A percentile compares a stretch with the other conserved stretches of the same genome.
These are phyloP conservation scores for Citrus glauca DNA, from an alignment of 345 rosid species.

Conservation along the genomic window DNA sequence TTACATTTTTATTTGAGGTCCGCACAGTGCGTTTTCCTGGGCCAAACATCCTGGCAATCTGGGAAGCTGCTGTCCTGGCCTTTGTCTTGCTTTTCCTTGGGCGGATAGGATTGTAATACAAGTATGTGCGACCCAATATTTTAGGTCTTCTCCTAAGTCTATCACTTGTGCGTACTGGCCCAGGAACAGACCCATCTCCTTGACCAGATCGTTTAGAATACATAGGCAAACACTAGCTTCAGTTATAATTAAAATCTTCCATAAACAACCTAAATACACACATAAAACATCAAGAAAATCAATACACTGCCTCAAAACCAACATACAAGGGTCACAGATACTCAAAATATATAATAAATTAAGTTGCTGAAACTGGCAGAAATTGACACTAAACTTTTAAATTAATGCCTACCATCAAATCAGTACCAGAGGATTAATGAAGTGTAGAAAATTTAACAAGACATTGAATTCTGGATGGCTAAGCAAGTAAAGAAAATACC, in stretches of 20 bases:
- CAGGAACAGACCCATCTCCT: slow-evolving; percentile 77
- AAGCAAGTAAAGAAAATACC: background rate
- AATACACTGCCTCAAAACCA: slow-evolving; percentile 3
- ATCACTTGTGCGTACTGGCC: slow-evolving; percentile 91
- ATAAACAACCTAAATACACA: slow-evolving; percentile 32
- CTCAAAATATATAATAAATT: background rate
- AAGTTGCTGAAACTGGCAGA: background rate
- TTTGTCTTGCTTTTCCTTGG: slow-evolving; percentile 72
- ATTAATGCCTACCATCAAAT: background rate
- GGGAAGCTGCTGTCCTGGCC: slow-evolving; percentile 90
- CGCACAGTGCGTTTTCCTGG: slow-evolving; percentile 58
- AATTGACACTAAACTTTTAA: background rate
- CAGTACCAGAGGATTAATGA: background rate
- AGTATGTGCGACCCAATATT: slow-evolving; percentile 49
- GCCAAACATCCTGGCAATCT: slow-evolving; percentile 78
- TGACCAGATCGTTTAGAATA: slow-evolving; percentile 75
- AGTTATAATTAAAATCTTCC: slow-evolving; percentile 35
- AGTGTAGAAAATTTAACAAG: background rate
- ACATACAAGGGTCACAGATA: slow-evolving; percentile 4
- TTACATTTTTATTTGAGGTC: slow-evolving; percentile 57
- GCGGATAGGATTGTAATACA: slow-evolving; percentile 66
- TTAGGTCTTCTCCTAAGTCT: slow-evolving; percentile 94
- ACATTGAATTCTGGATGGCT: background rate
- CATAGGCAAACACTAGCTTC: slow-evolving; percentile 58
- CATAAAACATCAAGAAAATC: background rate